Base-by-base conservation (phyloP, 306 rosid genomes). In the Corylus heterophylla region DNA sequence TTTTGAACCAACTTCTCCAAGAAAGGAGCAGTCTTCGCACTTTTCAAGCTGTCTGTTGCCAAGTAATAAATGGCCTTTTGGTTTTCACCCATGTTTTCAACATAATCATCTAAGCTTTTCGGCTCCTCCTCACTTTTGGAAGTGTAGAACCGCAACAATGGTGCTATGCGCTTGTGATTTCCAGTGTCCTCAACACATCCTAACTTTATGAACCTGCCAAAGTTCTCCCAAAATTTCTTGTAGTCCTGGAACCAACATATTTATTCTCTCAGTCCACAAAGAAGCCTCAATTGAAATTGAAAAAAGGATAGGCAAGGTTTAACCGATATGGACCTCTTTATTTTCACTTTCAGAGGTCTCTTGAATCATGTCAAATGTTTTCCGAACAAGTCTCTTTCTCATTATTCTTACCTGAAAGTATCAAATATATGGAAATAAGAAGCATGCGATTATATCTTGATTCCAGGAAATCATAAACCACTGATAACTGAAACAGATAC, bases 151-250 rank as follows among this genome's bases (percentile, higher is more conserved):
- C 99, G 89, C 87, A 96, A 84, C 16, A 96, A 83, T 2, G 99
- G 99, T 54, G 96, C 90, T 76, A 96, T 80, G 72, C 99, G 99
- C 88, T 93, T 93, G 87, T 96, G 99, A 85, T 96, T 96, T 82
- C 99, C 98, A 58, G 92, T 56, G 79, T 96, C 99, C 82, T 96
- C 99, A 35, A 90, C 82, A 63, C 98, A 96, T 16, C 99, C 99
- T 68, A 96, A 88, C 83, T 96, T 96, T 18, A 93, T 12, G 56
- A 96, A 93, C 81, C 99, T 88, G 73, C 99, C 99, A 73, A 93
- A 96, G 93, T 93, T 96, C 90, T 96, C 99, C 99, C 98, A 96
- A 75, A 96, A 87, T 88, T 96, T 96, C 88, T 91, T 96, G 90
- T 93, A 96, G 81, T 93, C 97, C 98, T 94, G 87, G 54, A 82